phyloP scores from a whole-genome alignment of 495 filamentous ascomycete genomes.

The Aspergillus biplanus region DNA sequence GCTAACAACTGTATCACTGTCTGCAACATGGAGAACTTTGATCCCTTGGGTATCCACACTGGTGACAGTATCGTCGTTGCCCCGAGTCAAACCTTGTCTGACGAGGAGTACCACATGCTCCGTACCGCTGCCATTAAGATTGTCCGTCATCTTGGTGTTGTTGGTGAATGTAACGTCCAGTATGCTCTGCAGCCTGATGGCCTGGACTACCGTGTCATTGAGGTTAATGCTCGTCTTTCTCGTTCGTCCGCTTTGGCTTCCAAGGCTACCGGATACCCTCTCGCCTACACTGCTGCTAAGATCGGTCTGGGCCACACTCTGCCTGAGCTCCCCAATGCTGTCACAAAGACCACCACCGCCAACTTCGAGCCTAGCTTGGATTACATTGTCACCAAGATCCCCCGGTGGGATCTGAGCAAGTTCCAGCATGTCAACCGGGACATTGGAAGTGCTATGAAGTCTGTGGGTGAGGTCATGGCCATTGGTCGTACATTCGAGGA shows the following conservation, averaged over 20 bases:
- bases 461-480: constrained; percentile 98
- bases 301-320: constrained; percentile 94
- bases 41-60: constrained; percentile 93
- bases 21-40: constrained; percentile 99
- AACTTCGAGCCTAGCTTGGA: constrained; percentile 98
- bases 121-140: constrained; percentile 96
- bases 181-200: constrained; percentile 95
- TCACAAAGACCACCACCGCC: constrained; percentile 96
- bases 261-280: constrained; percentile 94
- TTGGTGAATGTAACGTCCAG: constrained; percentile 98
- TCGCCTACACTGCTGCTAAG: constrained; percentile 96
- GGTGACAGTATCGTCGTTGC: constrained; percentile 97
- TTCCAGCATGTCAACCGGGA: constrained; percentile 98
- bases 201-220: constrained; percentile 95
- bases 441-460: constrained; percentile 98
- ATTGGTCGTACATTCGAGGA: constrained; percentile 98
- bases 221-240: constrained; percentile 96
- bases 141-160: constrained; percentile 90
- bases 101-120: constrained; percentile 99
- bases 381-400: constrained; percentile 98
- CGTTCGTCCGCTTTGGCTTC: constrained; percentile 93
- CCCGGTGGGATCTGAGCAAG: constrained; percentile 95
- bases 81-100: constrained; percentile 91
- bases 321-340: constrained; percentile 93
- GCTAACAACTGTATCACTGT: constrained; percentile 98